Evolutionary conservation across 2,329 filamentous ascomycete species (phyloP).

Genomic region (Raffaelea albimanens): DNA sequence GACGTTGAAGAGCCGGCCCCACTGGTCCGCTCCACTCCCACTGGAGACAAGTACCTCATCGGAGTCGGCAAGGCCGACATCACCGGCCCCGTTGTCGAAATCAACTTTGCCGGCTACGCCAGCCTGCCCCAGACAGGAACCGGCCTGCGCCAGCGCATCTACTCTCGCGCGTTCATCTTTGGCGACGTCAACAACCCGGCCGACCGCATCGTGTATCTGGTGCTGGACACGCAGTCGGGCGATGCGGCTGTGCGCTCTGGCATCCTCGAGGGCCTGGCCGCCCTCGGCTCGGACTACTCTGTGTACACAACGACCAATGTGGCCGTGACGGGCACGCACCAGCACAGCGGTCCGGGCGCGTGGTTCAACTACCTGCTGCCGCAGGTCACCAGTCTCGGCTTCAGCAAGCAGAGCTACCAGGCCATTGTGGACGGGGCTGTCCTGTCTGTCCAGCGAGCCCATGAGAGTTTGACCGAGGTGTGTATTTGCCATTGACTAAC

Average conservation of each 20-base stretch:
- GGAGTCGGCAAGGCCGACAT: constrained; percentile 51
- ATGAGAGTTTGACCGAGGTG: constrained; percentile 58
- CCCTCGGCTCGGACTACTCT: constrained; percentile 61
- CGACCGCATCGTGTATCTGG: constrained; percentile 76
- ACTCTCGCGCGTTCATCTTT: constrained; percentile 83
- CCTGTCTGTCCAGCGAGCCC: constrained; percentile 72
- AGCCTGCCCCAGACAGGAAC: constrained; percentile 73
- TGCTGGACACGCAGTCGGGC: constrained; percentile 78
- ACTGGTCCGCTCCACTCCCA: constrained; percentile 14
- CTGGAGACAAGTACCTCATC: constrained; percentile 37
- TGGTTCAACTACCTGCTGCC: constrained; percentile 94
- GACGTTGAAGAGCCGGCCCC: constrained; percentile 1
- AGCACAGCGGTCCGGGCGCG: constrained; percentile 80
- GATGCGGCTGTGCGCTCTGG: constrained; percentile 83
- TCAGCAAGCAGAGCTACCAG: constrained; percentile 75
- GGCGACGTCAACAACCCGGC: constrained; percentile 54
- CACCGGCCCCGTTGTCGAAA: constrained; percentile 72
- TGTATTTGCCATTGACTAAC: constrained; percentile 14
- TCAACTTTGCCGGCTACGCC: constrained; percentile 89
- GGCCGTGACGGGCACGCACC: constrained; percentile 87
- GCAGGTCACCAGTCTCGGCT: constrained; percentile 81
- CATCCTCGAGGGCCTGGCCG: constrained; percentile 65
- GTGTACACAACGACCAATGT: constrained; percentile 73
- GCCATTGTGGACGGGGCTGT: constrained; percentile 83
- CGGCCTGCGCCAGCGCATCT: constrained; percentile 77